A percentile compares a stretch with the other conserved stretches of the same genome.
These are phyloP conservation scores for Chlorella ohadii DNA, from an alignment of 139 green algal genomes.

Conservation along the genomic window DNA sequence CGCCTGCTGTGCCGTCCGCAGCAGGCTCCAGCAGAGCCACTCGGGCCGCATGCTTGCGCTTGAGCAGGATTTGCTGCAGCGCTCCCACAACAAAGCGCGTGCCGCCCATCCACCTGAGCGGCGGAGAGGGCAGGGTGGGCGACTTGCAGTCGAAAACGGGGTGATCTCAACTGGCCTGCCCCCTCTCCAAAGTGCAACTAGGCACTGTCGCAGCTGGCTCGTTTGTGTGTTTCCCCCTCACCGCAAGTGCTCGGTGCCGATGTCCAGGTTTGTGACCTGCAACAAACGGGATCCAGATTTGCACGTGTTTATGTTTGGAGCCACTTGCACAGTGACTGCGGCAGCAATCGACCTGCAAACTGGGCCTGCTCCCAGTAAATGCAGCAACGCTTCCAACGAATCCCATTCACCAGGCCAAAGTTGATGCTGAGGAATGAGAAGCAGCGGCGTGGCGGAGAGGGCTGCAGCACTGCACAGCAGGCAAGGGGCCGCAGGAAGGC, in stretches of 20 bases:
- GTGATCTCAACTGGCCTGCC: too few relatives aligned
- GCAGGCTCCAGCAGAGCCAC: slow-evolving; percentile 42
- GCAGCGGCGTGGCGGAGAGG: slow-evolving; percentile 54
- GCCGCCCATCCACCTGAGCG: slow-evolving; percentile 77
- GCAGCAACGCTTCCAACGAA: not conserved
- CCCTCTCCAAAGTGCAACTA: too few relatives aligned
- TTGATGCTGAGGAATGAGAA: slow-evolving; percentile 73
- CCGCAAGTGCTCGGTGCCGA: slow-evolving; percentile 80
- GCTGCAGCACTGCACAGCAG: slow-evolving; percentile 59
- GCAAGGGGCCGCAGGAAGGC: too few relatives aligned
- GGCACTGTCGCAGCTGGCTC: too few relatives aligned
- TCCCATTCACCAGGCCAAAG: slow-evolving; percentile 66
- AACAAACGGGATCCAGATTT: not conserved
- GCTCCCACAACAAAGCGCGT: slow-evolving; percentile 74
- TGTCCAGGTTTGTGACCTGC: slow-evolving; percentile 59
- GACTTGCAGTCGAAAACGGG: too few relatives aligned
- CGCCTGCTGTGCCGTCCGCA: not conserved
- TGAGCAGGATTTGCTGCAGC: slow-evolving; percentile 65
- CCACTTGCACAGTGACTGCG: too few relatives aligned
- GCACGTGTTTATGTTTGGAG: too few relatives aligned
- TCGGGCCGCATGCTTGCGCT: not conserved
- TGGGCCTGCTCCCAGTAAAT: too few relatives aligned
- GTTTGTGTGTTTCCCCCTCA: slow-evolving; percentile 41
- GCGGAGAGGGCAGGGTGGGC: too few relatives aligned
- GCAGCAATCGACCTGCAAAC: too few relatives aligned